These are phyloP conservation scores for Sugiyamaella lignohabitans DNA, from an alignment of 805 yeast genomes.

Conservation along the genomic window DNA sequence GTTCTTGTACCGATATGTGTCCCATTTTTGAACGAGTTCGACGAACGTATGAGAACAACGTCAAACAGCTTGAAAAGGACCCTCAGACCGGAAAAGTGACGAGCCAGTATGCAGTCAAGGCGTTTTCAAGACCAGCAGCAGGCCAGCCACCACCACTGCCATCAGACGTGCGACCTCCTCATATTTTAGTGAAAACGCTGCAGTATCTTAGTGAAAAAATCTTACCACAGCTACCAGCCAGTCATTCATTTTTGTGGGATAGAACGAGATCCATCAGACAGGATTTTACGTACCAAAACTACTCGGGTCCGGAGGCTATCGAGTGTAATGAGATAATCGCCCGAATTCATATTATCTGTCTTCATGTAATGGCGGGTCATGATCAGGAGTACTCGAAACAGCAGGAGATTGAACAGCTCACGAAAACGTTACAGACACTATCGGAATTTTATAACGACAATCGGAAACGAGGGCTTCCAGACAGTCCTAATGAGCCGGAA, in stretches of 20 bases:
- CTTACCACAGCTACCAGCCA: constrained; percentile 63
- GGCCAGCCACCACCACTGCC: constrained; percentile 98
- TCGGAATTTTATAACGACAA: constrained; percentile 82
- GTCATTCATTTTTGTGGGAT: constrained; percentile 94
- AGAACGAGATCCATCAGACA: constrained; percentile 94
- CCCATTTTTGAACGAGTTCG: constrained; percentile 88
- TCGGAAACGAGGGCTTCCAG: constrained; percentile 54
- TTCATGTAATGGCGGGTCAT: constrained; percentile 79
- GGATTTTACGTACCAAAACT: constrained; percentile 94
- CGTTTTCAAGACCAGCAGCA: constrained; percentile 94
- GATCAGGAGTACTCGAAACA: constrained; percentile 77
- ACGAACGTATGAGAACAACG: constrained; percentile 81
- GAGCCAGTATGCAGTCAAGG: constrained; percentile 64
- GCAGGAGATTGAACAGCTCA: constrained; percentile 91
- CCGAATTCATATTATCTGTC: constrained; percentile 71
- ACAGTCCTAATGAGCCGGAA: constrained; percentile 67
- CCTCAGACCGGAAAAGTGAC: constrained; percentile 54
- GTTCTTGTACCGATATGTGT: constrained; percentile 91
- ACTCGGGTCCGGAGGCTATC: constrained; percentile 86
- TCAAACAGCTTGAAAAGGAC: constrained; percentile 68
- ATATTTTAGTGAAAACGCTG: constrained; percentile 56
- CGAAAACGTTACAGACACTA: constrained; percentile 81
- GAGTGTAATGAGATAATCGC: constrained; percentile 90
- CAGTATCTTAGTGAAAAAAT: constrained; percentile 62
- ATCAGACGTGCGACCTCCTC: constrained; percentile 94